Percentiles rank a stretch among this genome's conserved stretches.
Conservation (phyloP, 75 land plant genomes). For the Larix kaempferi region DNA sequence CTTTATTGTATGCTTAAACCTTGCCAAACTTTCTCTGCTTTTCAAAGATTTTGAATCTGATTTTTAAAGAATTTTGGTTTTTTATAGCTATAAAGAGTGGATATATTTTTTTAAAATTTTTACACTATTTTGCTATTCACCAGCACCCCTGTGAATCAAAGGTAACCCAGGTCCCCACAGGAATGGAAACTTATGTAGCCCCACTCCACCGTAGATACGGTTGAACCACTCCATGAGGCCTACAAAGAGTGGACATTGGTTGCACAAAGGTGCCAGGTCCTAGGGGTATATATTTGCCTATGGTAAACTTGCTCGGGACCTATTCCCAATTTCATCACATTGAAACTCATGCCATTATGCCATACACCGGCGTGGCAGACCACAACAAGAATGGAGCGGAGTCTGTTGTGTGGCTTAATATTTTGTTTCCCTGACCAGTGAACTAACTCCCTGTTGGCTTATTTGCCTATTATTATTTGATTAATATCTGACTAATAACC, state of each 20-base stretch:
- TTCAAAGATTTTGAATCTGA: neutral
- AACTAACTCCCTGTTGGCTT: neutral
- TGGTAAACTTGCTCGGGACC: too few species aligned
- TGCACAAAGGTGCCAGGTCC: too few species aligned
- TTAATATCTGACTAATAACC: neutral
- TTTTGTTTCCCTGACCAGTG: neutral
- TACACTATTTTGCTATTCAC: too few species aligned
- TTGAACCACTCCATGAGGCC: too few species aligned
- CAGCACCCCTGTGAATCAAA: too few species aligned
- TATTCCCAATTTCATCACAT: too few species aligned
- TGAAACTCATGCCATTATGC: too few species aligned
- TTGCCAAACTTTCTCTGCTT: neutral
- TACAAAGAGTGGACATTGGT: neutral
- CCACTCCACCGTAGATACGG: too few species aligned
- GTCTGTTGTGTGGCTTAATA: neutral
- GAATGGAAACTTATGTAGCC: too few species aligned
- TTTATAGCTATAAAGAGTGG: neutral
- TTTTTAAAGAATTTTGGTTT: neutral
- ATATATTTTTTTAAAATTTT: too few species aligned
- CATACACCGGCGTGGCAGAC: neutral
- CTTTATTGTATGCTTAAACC: slow-evolving; percentile 54
- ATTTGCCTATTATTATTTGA: neutral
- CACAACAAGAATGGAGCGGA: neutral
- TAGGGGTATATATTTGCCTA: too few species aligned
- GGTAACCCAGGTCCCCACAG: too few species aligned